These are phyloP conservation scores for Entomortierella lignicola DNA, from an alignment of 192 early-diverging fungal genomes.

Conservation along the genomic window DNA sequence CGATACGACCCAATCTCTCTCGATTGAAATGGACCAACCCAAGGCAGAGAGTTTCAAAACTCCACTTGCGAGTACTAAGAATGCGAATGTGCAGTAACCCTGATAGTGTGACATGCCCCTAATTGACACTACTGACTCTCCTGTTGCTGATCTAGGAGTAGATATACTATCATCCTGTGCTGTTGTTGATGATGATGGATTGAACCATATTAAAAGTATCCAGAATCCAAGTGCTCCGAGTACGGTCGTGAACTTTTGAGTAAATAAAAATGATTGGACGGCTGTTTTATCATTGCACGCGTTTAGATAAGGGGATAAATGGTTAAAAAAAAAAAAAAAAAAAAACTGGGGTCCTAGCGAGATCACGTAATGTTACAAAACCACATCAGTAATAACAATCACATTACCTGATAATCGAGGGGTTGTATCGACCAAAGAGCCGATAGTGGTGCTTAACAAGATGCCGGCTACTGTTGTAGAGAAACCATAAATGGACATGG, in stretches of 20 bases:
- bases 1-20: conserved; percentile 50
- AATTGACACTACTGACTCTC: background rate
- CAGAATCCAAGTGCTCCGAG: conserved; percentile 47
- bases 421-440: conserved; percentile 33
- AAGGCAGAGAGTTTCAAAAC: conserved; percentile 35
- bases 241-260: conserved; percentile 35
- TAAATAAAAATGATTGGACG: conserved; percentile 30
- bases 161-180: background rate
- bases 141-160: background rate
- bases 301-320: conserved; percentile 15
- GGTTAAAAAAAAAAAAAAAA: background rate
- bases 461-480: conserved; percentile 48
- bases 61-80: conserved; percentile 36
- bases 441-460: conserved; percentile 40
- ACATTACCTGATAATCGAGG: conserved; percentile 32
- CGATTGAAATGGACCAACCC: conserved; percentile 51
- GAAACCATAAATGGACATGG: conserved; percentile 51
- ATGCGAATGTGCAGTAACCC: conserved; percentile 22
- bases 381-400: no score
- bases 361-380: no score
- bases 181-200: conserved; percentile 21
- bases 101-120: conserved; percentile 9
- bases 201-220: conserved; percentile 46
- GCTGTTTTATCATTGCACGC: conserved; percentile 5
- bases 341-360: no score